phyloP scores from a whole-genome alignment of 805 yeast species.

The Ogataea zsoltii region DNA sequence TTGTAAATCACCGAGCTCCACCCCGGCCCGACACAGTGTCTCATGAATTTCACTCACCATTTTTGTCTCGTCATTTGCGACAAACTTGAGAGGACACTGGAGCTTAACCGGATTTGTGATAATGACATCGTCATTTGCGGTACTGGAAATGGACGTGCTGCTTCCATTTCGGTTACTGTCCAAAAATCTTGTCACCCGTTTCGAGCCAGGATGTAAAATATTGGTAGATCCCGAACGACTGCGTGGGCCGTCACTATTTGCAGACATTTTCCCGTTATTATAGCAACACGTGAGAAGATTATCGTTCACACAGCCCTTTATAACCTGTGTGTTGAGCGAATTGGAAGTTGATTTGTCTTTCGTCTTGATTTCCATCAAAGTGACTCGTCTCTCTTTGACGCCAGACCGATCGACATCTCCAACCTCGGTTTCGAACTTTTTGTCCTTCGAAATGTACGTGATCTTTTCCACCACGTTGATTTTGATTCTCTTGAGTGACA shows the following conservation, averaged over 20 bases:
- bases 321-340: slow-evolving; percentile 57
- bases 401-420: slow-evolving; percentile 38
- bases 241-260: slow-evolving; percentile 7
- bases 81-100: slow-evolving; percentile 36
- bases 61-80: slow-evolving; percentile 33
- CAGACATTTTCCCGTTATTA: slow-evolving; percentile 30
- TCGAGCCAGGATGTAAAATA: slow-evolving; percentile 9
- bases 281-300: slow-evolving; percentile 62
- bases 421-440: slow-evolving; percentile 54
- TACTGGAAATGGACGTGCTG: slow-evolving; percentile 1
- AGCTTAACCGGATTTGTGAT: slow-evolving; percentile 40
- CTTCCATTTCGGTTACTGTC: slow-evolving; percentile 14
- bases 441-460: slow-evolving; percentile 58
- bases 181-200: slow-evolving; percentile 23
- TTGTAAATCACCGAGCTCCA: slow-evolving; percentile 26
- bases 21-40: slow-evolving; percentile 23
- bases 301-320: slow-evolving; percentile 56
- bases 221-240: slow-evolving; percentile 24
- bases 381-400: slow-evolving; percentile 51
- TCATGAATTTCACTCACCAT: slow-evolving; percentile 29
- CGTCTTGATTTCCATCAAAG: slow-evolving; percentile 66
- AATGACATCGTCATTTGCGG: slow-evolving; percentile 26
- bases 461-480: slow-evolving; percentile 68
- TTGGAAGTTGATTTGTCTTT: slow-evolving; percentile 40
- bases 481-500: slow-evolving; percentile 61